A percentile compares a stretch with the other conserved stretches of the same genome.
phyloP scores from a whole-genome alignment of 495 filamentous ascomycete species.

The Thermothielavioides terrestris region DNA sequence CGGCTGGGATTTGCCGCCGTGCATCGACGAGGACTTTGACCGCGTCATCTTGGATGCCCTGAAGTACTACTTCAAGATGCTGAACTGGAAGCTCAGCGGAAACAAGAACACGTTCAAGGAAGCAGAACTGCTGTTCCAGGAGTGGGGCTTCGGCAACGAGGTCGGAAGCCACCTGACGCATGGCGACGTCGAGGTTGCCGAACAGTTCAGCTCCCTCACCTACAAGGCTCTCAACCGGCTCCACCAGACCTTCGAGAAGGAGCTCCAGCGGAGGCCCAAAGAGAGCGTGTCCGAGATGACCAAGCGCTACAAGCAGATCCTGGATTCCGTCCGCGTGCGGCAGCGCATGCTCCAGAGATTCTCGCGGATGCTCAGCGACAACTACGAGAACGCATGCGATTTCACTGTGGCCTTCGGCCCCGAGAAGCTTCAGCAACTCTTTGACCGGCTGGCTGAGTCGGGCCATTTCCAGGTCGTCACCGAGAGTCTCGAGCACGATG shows the following conservation, averaged over 20 bases:
- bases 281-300: constrained; percentile 84
- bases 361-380: constrained; percentile 74
- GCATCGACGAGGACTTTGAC: constrained; percentile 95
- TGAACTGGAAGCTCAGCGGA: constrained; percentile 93
- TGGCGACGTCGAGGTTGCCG: constrained; percentile 95
- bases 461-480: constrained; percentile 79
- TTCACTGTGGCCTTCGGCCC: constrained; percentile 69
- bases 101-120: constrained; percentile 99
- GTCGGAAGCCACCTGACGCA: constrained; percentile 80
- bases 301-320: constrained; percentile 86
- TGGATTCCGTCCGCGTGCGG: constrained; percentile 91
- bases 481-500: constrained; percentile 56
- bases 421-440: constrained; percentile 60
- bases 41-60: constrained; percentile 89
- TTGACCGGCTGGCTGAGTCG: constrained; percentile 71
- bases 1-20: constrained; percentile 91
- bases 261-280: constrained; percentile 72
- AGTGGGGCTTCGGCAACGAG: constrained; percentile 93
- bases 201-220: constrained; percentile 92
- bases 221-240: constrained; percentile 81
- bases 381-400: constrained; percentile 94
- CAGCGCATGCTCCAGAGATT: constrained; percentile 74
- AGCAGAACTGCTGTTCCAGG: constrained; percentile 91
- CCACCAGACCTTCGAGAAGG: constrained; percentile 83
- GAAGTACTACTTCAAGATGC: constrained; percentile 93